A percentile compares a stretch with the other conserved stretches of the same genome.
phyloP scores from a whole-genome alignment of 2,329 filamentous ascomycete genomes.

The Daldinia sp. region DNA sequence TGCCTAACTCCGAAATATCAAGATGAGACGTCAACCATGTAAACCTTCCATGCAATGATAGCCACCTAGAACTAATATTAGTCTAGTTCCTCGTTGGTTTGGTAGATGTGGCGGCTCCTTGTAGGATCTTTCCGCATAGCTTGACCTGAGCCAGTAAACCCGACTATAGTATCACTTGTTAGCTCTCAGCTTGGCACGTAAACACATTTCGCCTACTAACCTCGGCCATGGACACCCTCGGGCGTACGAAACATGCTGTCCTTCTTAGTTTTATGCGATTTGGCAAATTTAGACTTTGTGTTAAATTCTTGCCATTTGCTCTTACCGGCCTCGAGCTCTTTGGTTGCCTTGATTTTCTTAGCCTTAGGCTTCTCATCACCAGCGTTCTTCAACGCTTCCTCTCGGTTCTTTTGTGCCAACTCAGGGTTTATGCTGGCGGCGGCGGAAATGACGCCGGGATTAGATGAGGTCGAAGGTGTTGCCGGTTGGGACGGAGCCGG shows the following conservation, averaged over 20 bases:
- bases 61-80: slow-evolving; percentile 52
- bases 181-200: slow-evolving; percentile 35
- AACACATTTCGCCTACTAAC: slow-evolving; percentile 57
- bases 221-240: slow-evolving; percentile 84
- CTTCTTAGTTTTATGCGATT: slow-evolving; percentile 71
- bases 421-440: slow-evolving; percentile 67
- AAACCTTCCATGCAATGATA: slow-evolving; percentile 17
- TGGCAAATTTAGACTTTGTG: slow-evolving; percentile 75
- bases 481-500: slow-evolving; percentile 48
- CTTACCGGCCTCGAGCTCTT: slow-evolving; percentile 89
- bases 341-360: slow-evolving; percentile 91
- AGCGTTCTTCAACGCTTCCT: slow-evolving; percentile 68
- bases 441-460: slow-evolving; percentile 61
- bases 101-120: slow-evolving; percentile 84
- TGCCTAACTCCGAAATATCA: slow-evolving; percentile 34
- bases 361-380: slow-evolving; percentile 79
- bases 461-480: slow-evolving; percentile 47
- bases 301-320: slow-evolving; percentile 95
- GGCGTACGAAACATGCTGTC: slow-evolving; percentile 97
- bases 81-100: slow-evolving; percentile 77
- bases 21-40: slow-evolving; percentile 24
- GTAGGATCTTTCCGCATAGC: slow-evolving; percentile 92
- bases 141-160: slow-evolving; percentile 94
- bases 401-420: slow-evolving; percentile 57
- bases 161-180: slow-evolving; percentile 69